Base-by-base conservation (phyloP, 305 asterid species). In the Rubia peregrina region DNA sequence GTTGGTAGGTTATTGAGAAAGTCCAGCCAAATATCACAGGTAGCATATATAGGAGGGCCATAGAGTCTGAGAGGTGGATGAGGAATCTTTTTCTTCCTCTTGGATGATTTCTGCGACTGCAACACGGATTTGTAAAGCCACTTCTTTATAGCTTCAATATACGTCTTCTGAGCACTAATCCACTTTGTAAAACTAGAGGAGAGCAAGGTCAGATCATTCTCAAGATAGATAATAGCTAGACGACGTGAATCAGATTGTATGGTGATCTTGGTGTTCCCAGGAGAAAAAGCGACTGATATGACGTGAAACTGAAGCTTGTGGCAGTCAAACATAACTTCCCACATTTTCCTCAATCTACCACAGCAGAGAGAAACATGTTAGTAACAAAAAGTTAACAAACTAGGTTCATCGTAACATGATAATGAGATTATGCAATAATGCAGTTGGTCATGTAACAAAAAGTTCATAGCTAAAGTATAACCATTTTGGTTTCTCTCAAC, bases 11-110 rank as follows among this genome's bases (percentile, higher is more conserved):
- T 67, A 0, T 81, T 73, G 14, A 91, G 76, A 86, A 80, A 84
- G 59, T 91, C 91, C 81, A 88, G 51, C 99, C 99, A 94, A 70
- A 85, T 76, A 30, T 85, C 94, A 17, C 99, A 91, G 57, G 89
- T 84, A 80, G 83, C 85, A 80, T 88, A 91, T 72, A 94, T 88
- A 11, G 99, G 99, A 0, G 99, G 99, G 22, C 99, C 99, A 33
- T 6, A 46, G 78, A 89, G 56, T 57, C 93, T 75, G 49, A 88
- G 80, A 7, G 85, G 84, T 6, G 87, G 91, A 46, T 80, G 86
- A 26, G 65, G 83, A 65, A 22, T 67, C 76, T 87, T 84, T 64
- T 84, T 85, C 77, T 85, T 88, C 74, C 96, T 83, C 81, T 84
- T 87, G 74, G 97, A 76, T 9, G 85, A 75, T 42, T 78, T 87